phyloP scores from a whole-genome alignment of 805 yeast genomes.

The Saccharomycopsis oosterbeekiorum region DNA sequence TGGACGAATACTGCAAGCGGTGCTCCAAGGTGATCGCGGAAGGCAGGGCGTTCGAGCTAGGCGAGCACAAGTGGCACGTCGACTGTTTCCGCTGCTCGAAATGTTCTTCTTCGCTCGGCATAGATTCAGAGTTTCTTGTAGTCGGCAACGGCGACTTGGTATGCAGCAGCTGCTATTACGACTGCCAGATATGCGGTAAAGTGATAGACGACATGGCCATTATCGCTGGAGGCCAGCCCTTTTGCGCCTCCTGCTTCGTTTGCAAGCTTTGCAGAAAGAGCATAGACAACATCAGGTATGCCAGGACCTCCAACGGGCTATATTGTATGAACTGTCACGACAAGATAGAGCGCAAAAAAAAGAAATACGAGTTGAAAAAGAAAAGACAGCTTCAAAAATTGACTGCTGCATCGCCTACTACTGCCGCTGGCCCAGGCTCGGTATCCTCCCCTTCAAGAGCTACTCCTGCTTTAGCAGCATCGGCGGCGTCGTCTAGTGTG shows the following conservation, averaged over 20 bases:
- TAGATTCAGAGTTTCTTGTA: conserved; percentile 82
- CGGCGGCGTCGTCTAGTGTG: not conserved
- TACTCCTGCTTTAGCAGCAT: not conserved
- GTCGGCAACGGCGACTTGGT: conserved; percentile 87
- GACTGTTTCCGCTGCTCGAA: conserved; percentile 85
- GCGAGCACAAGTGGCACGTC: conserved; percentile 93
- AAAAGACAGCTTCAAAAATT: conserved; percentile 19
- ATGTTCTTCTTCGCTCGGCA: conserved; percentile 69
- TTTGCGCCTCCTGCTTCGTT: conserved; percentile 80
- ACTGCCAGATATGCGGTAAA: conserved; percentile 74
- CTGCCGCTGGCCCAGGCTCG: conserved; percentile 4
- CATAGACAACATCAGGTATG: conserved; percentile 83
- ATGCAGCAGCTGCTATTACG: conserved; percentile 87
- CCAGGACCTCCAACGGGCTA: conserved; percentile 84
- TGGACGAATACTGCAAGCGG: conserved; percentile 26
- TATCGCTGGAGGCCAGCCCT: conserved; percentile 89
- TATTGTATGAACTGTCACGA: conserved; percentile 93
- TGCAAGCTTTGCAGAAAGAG: conserved; percentile 81
- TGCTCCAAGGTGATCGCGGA: conserved; percentile 55
- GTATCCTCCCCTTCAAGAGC: conserved; percentile 5
- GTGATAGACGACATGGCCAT: conserved; percentile 91
- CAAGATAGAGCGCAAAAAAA: conserved; percentile 64
- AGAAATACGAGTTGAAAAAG: conserved; percentile 39
- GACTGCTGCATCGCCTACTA: conserved; percentile 10
- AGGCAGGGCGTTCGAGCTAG: conserved; percentile 92